Conservation (phyloP, 345 rosid genomes). For the rapeseed (Brassica napus) region DNA sequence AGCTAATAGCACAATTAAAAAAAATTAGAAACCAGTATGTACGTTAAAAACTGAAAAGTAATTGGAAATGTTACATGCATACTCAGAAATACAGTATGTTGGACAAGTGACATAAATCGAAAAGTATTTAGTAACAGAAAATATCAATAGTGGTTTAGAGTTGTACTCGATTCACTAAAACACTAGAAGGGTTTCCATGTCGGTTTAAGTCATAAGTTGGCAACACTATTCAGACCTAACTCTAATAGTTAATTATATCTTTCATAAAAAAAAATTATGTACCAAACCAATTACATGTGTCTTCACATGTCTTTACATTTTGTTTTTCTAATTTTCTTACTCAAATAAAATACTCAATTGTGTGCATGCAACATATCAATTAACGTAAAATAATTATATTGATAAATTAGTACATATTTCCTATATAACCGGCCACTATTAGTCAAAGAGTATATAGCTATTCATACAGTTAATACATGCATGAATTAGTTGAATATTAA, state of each 20-base stretch:
- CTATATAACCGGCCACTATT: neutral
- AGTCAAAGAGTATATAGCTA: neutral
- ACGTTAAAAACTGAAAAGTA: neutral
- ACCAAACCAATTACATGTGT: slow-evolving; percentile 33
- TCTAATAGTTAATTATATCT: slow-evolving; percentile 34
- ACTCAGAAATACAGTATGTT: neutral
- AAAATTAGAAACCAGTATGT: neutral
- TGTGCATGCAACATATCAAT: neutral
- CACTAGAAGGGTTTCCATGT: neutral
- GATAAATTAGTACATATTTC: neutral
- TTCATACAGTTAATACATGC: neutral
- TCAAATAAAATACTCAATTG: neutral
- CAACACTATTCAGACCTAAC: slow-evolving; percentile 29
- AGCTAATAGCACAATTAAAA: neutral
- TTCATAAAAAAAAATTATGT: neutral
- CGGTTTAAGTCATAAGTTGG: slow-evolving; percentile 21
- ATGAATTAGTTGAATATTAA: neutral
- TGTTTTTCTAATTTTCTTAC: neutral
- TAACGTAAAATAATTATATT: neutral
- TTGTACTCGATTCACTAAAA: neutral
- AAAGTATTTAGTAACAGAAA: neutral
- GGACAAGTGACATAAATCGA: neutral
- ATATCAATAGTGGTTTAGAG: neutral
- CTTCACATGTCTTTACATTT: slow-evolving; percentile 24
- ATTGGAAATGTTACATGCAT: neutral